phyloP scores from a whole-genome alignment of 208 protist species.

The Phytomonas serpens region DNA sequence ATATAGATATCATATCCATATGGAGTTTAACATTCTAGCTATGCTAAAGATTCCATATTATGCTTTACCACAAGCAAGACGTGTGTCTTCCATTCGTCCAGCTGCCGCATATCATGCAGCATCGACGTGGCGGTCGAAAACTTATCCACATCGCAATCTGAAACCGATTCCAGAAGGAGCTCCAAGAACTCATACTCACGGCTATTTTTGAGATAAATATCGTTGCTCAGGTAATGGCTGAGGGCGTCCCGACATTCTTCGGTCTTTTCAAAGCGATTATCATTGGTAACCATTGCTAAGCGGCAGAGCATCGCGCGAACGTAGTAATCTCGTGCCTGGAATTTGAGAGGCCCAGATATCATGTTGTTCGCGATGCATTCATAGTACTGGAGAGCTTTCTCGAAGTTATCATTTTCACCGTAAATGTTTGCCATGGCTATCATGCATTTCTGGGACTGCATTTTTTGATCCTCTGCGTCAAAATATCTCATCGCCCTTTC shows the following conservation, averaged over 20 bases:
- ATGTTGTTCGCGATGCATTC: slow-evolving; percentile 59
- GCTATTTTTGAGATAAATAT: slow-evolving; percentile 74
- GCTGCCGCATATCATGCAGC: slow-evolving; percentile 57
- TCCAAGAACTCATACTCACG: slow-evolving; percentile 69
- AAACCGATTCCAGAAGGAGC: slow-evolving; percentile 60
- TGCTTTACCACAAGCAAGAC: slow-evolving; percentile 73
- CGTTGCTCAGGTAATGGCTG: slow-evolving; percentile 43
- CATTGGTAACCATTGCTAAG: slow-evolving; percentile 62
- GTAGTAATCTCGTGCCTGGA: slow-evolving; percentile 84
- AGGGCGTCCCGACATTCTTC: slow-evolving; percentile 66
- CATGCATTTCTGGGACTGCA: slow-evolving; percentile 68
- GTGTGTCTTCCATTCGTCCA: slow-evolving; percentile 85
- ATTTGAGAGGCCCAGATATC: slow-evolving; percentile 72
- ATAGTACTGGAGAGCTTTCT: slow-evolving; percentile 73
- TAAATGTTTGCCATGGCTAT: slow-evolving; percentile 76
- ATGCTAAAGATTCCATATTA: slow-evolving; percentile 76
- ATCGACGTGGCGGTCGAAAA: slow-evolving; percentile 72
- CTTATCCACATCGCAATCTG: slow-evolving; percentile 61
- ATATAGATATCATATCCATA: slow-evolving; percentile 3
- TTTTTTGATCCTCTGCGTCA: slow-evolving; percentile 66
- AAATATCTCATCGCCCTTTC: slow-evolving; percentile 80
- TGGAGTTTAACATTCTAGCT: slow-evolving; percentile 4
- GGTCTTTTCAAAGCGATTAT: slow-evolving; percentile 59
- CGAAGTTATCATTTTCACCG: slow-evolving; percentile 67
- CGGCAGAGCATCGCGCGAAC: slow-evolving; percentile 76